Evolutionary conservation across 2,329 filamentous ascomycete species (phyloP).

Genomic region (Venturia effusa): DNA sequence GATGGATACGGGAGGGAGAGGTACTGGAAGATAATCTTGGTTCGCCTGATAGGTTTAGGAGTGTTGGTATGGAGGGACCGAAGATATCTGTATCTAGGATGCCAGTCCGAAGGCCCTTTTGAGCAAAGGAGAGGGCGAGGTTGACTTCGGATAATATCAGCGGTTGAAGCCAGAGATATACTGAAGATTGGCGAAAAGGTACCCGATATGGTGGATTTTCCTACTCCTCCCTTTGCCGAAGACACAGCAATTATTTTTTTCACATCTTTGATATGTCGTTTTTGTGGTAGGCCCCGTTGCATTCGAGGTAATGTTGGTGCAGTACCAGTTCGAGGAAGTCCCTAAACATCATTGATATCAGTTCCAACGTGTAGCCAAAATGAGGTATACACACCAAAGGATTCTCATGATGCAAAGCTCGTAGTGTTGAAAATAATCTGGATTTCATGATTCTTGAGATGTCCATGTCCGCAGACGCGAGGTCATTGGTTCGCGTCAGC

Average conservation of each 20-base stretch:
- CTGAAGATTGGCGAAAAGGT: conserved; percentile 15
- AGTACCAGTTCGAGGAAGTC: conserved; percentile 64
- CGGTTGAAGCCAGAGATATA: background rate
- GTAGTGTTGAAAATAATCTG: conserved; percentile 44
- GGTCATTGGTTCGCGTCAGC: background rate
- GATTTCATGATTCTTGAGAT: conserved; percentile 22
- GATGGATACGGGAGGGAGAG: conserved; percentile 19
- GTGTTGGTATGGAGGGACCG: conserved; percentile 83
- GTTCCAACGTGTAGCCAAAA: background rate
- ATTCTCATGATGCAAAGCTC: conserved; percentile 63
- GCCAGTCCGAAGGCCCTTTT: conserved; percentile 68
- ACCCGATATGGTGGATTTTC: conserved; percentile 90
- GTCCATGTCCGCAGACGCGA: background rate
- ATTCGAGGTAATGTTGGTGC: conserved; percentile 59
- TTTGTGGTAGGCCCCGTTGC: conserved; percentile 71
- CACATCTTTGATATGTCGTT: conserved; percentile 71
- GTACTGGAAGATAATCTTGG: conserved; percentile 63
- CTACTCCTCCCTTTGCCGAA: conserved; percentile 95
- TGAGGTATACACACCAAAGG: conserved; percentile 50
- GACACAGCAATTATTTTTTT: conserved; percentile 92
- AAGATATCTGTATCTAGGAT: conserved; percentile 96
- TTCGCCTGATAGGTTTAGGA: conserved; percentile 72
- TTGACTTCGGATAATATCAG: conserved; percentile 43
- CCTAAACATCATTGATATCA: conserved; percentile 39
- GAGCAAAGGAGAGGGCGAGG: conserved; percentile 75